A percentile compares a stretch with the other conserved stretches of the same genome.
Evolutionary conservation across 2,329 filamentous ascomycete genomes (phyloP).

Genomic region (Penicillium sclerotiorum): DNA sequence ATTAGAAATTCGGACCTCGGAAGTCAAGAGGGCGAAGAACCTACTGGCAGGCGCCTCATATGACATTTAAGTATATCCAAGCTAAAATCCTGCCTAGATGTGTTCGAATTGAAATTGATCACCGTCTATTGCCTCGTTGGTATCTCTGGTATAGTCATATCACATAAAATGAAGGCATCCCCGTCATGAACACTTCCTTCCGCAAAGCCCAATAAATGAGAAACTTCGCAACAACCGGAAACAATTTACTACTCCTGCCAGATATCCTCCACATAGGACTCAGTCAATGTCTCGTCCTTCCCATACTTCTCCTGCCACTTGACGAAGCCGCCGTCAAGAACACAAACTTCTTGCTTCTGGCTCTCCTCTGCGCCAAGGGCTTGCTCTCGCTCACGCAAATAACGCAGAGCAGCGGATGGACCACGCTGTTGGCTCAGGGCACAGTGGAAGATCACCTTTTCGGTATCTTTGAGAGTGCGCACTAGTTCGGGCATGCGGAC

Average conservation of each 20-base stretch:
- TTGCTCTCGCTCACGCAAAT: slow-evolving; percentile 65
- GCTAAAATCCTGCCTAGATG: no score
- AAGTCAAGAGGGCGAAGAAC: no score
- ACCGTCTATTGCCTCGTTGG: slow-evolving; percentile 2
- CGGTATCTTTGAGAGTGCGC: slow-evolving; percentile 72
- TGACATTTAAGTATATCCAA: no score
- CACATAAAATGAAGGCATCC: no score
- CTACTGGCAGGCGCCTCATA: no score
- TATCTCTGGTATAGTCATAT: slow-evolving; percentile 21
- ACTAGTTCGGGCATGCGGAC: slow-evolving; percentile 80
- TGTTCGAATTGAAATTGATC: neutral
- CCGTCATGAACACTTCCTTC: no score
- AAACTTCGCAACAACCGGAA: no score
- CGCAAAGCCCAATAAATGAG: no score
- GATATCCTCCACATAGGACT: slow-evolving; percentile 80
- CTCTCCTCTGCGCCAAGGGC: slow-evolving; percentile 46
- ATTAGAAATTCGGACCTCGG: no score
- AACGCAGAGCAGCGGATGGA: slow-evolving; percentile 78
- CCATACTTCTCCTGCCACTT: slow-evolving; percentile 86
- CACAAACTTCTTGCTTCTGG: slow-evolving; percentile 70
- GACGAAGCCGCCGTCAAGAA: slow-evolving; percentile 81
- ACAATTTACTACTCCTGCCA: slow-evolving; percentile 63
- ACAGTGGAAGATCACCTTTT: slow-evolving; percentile 92
- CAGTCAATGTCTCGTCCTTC: slow-evolving; percentile 75
- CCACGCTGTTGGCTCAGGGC: slow-evolving; percentile 88